Conservation (phyloP, 2,329 filamentous ascomycete genomes). For the Zalaria sp. region DNA sequence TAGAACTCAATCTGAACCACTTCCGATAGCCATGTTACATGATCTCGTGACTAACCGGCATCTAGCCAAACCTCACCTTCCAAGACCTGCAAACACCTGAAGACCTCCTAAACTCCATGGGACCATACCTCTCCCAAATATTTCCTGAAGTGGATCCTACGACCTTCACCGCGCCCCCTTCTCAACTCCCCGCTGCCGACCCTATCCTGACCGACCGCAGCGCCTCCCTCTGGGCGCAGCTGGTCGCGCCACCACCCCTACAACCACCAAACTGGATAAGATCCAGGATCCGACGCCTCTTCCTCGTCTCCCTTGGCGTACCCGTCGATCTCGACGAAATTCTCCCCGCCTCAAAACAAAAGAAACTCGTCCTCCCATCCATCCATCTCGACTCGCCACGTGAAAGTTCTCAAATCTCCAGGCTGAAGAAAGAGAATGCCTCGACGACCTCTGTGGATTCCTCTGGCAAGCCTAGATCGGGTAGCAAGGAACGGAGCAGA, state of each 20-base stretch:
- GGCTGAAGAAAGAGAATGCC: constrained; percentile 22
- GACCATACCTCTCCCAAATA: constrained; percentile 52
- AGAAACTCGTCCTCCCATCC: constrained; percentile 88
- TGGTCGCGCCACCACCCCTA: constrained; percentile 84
- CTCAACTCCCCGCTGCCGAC: constrained; percentile 14
- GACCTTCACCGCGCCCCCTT: constrained; percentile 16
- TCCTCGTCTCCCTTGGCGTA: constrained; percentile 88
- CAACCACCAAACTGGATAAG: constrained; percentile 97
- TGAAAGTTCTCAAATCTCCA: constrained; percentile 19
- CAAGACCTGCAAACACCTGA: constrained; percentile 25
- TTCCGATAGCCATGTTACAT: too few relatives aligned
- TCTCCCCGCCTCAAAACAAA: constrained; percentile 89
- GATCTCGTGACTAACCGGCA: too few relatives aligned
- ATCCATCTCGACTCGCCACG: constrained; percentile 28
- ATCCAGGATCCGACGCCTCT: constrained; percentile 83
- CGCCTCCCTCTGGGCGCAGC: constrained; percentile 87
- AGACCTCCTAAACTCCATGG: constrained; percentile 44
- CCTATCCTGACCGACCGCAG: constrained; percentile 70
- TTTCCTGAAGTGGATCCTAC: constrained; percentile 44
- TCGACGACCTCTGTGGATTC: constrained; percentile 16
- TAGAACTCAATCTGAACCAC: constrained; percentile 11
- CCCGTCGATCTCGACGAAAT: constrained; percentile 97
- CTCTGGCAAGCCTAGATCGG: constrained; percentile 11
- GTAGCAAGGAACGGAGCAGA: constrained; percentile 13
- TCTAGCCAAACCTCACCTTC: constrained; percentile 6